Conservation (phyloP, 306 rosid species). For the Cucumis cinereus region DNA sequence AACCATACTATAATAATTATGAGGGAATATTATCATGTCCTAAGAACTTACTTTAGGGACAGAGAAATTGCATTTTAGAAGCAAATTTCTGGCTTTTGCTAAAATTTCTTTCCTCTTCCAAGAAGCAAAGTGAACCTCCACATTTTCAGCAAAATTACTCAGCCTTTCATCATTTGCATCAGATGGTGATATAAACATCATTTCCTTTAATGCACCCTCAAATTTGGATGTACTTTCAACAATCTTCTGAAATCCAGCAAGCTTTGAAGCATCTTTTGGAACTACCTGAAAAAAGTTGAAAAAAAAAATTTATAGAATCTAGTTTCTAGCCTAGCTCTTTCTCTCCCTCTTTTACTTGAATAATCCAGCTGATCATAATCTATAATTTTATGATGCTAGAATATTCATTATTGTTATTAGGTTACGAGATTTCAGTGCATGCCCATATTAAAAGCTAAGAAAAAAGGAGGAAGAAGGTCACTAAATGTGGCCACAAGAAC, state of each 20-base stretch:
- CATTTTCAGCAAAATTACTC: conserved; percentile 73
- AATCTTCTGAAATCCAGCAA: conserved; percentile 76
- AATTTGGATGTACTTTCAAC: conserved; percentile 50
- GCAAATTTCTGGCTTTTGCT: conserved; percentile 72
- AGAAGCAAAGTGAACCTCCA: conserved; percentile 95
- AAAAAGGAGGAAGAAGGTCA: neutral
- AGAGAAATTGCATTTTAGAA: conserved; percentile 70
- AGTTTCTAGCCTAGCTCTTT: neutral
- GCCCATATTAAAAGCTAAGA: neutral
- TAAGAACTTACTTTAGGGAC: conserved; percentile 50
- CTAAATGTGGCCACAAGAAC: neutral
- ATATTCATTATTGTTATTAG: neutral
- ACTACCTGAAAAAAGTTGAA: conserved; percentile 51
- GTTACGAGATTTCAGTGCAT: neutral
- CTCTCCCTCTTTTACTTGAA: neutral
- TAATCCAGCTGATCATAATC: neutral
- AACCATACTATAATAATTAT: conserved; percentile 9
- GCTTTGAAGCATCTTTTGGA: conserved; percentile 92
- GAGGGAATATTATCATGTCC: conserved; percentile 7
- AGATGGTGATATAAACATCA: conserved; percentile 59
- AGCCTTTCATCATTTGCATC: conserved; percentile 53
- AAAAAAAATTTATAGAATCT: neutral
- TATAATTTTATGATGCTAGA: neutral
- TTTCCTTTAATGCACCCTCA: conserved; percentile 55
- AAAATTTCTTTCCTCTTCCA: conserved; percentile 77